Evolutionary conservation across 2,329 filamentous ascomycete species (phyloP).

Genomic region (Metarhizium robertsii): DNA sequence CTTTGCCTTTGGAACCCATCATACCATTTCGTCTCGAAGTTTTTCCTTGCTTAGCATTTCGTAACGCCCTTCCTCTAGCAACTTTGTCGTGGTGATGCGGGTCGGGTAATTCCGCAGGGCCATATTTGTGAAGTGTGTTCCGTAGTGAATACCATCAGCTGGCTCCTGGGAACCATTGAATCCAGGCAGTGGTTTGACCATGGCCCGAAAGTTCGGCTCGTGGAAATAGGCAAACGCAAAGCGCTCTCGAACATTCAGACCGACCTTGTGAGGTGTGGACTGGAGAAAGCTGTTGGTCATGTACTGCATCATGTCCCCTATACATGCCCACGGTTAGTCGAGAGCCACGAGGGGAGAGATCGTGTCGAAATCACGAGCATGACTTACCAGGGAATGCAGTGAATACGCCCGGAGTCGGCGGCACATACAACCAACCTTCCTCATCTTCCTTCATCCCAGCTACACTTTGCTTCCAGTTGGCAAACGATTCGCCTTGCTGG

Average conservation of each 20-base stretch:
- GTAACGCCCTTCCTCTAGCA: conserved; percentile 20
- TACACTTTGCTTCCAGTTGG: conserved; percentile 36
- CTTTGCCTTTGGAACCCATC: neutral
- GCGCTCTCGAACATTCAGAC: conserved; percentile 36
- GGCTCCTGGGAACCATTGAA: conserved; percentile 22
- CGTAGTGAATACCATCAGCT: conserved; percentile 36
- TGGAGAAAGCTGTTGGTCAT: conserved; percentile 35
- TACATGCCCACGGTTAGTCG: neutral
- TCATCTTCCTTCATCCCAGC: conserved; percentile 35
- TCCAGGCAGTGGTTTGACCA: conserved; percentile 31
- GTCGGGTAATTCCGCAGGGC: conserved; percentile 39
- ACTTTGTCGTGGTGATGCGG: conserved; percentile 31
- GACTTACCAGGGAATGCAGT: conserved; percentile 38
- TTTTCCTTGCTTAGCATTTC: conserved; percentile 10
- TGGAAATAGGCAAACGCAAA: conserved; percentile 43
- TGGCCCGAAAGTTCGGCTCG: conserved; percentile 37
- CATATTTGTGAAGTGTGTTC: conserved; percentile 44
- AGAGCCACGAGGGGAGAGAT: neutral
- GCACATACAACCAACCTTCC: conserved; percentile 37
- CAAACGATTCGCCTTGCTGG: conserved; percentile 26
- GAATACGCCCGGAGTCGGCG: conserved; percentile 32
- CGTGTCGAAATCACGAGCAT: too few species aligned
- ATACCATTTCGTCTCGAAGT: conserved; percentile 15
- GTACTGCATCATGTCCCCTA: conserved; percentile 43
- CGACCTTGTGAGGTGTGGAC: conserved; percentile 41